Evolutionary conservation across 225 moss, liverwort and hornwort species (phyloP), one percentile per base, ranked within the genome.

Genomic region (Climacium dendroides): DNA sequence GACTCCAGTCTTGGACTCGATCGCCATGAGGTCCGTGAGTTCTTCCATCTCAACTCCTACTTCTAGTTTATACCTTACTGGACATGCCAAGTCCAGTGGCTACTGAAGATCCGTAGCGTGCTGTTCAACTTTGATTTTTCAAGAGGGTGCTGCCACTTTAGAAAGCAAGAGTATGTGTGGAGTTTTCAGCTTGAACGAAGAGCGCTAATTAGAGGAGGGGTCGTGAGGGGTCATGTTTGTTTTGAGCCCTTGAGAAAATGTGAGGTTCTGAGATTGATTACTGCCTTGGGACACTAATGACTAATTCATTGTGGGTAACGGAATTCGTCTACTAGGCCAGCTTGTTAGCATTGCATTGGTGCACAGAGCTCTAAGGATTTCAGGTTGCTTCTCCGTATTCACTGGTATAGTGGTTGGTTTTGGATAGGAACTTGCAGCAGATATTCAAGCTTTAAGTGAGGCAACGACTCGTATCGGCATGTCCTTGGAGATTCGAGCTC

Each of bases 1-100:
- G 90, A 88, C 76, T 92, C 92, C 64, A 87, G 87, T 66, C 96
- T 96, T 53, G 98, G 98, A 81, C 90, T 98, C 55, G 96, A 98
- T 84, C 96, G 98, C 78, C 94, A 93, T 81, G 87, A 95, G 95
- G 98, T 96, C 76, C 83, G 92, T 83, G 60, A 67, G 60, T 75
- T 57, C 67, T 86, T 45, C 30, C 60, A 72, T 82, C 72, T 78
- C 69, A 52, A 62, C 63, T 58, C 69, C 61, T 70, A 77, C 75
- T 88, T 86, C 58, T 52, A 86, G 45, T 83, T 75, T 34, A 59
- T 72, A 57, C 23, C 25, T 77, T 37, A 77, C 47, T 59, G 45
- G 59, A 64, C 39, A 59, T n/a, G 39, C 58, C 32, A 39, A 66
- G 59, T 74, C 41, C 65, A 85, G 70, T 78, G 48, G 41, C 71